Conservation (phyloP, 2,329 filamentous ascomycete species). For the Uncinocarpus reesii region DNA sequence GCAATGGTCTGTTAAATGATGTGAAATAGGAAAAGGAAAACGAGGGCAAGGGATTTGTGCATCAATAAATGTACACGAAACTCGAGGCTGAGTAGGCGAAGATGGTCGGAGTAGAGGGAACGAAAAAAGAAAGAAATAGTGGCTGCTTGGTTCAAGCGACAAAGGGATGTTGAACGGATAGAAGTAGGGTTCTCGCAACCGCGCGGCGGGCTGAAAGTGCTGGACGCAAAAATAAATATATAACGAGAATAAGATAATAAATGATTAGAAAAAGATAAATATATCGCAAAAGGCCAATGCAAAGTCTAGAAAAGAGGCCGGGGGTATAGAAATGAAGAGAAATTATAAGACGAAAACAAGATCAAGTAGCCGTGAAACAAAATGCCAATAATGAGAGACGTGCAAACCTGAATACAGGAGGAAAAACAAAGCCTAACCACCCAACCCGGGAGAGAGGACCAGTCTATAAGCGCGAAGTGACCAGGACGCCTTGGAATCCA, state of each 20-base stretch:
- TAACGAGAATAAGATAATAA: not conserved
- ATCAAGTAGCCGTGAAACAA: slow-evolving; percentile 1
- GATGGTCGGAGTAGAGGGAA: not conserved
- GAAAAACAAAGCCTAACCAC: slow-evolving; percentile 1
- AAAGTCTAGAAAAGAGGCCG: not conserved
- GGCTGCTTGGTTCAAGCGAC: slow-evolving; percentile 7
- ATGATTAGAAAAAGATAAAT: slow-evolving; percentile 6
- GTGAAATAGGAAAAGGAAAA: slow-evolving; percentile 6
- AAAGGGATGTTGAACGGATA: not conserved
- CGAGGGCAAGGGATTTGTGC: slow-evolving; percentile 10
- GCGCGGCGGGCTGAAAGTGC: not conserved
- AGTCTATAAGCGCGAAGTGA: slow-evolving; percentile 8
- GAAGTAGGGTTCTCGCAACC: not conserved
- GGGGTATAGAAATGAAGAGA: slow-evolving; percentile 12
- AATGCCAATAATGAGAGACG: slow-evolving; percentile 1
- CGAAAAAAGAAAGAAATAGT: too few species aligned
- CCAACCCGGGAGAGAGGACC: slow-evolving; percentile 3
- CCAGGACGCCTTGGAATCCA: slow-evolving; percentile 8
- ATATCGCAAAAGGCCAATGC: not conserved
- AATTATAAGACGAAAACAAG: slow-evolving; percentile 1
- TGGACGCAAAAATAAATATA: not conserved
- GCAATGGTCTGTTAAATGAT: slow-evolving; percentile 15
- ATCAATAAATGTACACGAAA: slow-evolving; percentile 11
- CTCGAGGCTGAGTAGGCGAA: not conserved
- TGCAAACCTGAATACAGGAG: not conserved